phyloP scores from a whole-genome alignment of 352 stramenopile genomes.

The Phytophthora pisi region DNA sequence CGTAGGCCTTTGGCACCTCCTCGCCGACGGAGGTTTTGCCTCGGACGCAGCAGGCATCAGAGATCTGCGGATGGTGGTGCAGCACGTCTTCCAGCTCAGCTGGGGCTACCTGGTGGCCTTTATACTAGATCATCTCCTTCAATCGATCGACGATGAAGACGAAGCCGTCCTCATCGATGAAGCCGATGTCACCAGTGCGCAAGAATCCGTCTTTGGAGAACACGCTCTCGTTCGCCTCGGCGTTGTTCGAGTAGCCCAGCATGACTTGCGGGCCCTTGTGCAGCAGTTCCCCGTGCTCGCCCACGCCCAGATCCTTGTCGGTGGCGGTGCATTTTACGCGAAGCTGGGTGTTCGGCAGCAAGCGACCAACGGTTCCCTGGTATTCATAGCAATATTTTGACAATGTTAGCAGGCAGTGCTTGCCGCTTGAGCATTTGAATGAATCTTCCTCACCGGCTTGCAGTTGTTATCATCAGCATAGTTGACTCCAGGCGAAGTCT shows the following conservation, averaged over 20 bases:
- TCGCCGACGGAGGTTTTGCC: slow-evolving; percentile 73
- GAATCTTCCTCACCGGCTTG: slow-evolving; percentile 15
- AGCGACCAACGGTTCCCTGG: slow-evolving; percentile 36
- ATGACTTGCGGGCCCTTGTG: slow-evolving; percentile 91
- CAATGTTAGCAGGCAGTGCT: no score
- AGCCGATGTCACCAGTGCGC: slow-evolving; percentile 88
- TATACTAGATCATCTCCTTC: slow-evolving; percentile 96
- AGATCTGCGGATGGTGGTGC: slow-evolving; percentile 66
- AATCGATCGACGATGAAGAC: slow-evolving; percentile 90
- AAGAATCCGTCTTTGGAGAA: slow-evolving; percentile 80
- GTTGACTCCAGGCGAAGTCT: slow-evolving; percentile 36
- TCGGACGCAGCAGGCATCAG: slow-evolving; percentile 73
- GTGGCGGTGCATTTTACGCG: slow-evolving; percentile 46
- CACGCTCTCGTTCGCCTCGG: slow-evolving; percentile 74
- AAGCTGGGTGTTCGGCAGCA: slow-evolving; percentile 57
- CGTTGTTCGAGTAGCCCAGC: slow-evolving; percentile 89
- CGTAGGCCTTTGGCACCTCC: slow-evolving; percentile 85
- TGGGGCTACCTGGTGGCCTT: slow-evolving; percentile 89
- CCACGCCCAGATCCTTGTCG: slow-evolving; percentile 34
- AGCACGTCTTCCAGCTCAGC: slow-evolving; percentile 91
- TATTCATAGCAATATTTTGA: no score
- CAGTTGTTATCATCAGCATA: slow-evolving; percentile 24
- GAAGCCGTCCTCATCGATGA: slow-evolving; percentile 90
- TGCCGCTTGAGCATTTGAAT: no score
- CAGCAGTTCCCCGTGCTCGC: slow-evolving; percentile 71